phyloP scores from a whole-genome alignment of 345 rosid genomes.

The Balakata baccata region DNA sequence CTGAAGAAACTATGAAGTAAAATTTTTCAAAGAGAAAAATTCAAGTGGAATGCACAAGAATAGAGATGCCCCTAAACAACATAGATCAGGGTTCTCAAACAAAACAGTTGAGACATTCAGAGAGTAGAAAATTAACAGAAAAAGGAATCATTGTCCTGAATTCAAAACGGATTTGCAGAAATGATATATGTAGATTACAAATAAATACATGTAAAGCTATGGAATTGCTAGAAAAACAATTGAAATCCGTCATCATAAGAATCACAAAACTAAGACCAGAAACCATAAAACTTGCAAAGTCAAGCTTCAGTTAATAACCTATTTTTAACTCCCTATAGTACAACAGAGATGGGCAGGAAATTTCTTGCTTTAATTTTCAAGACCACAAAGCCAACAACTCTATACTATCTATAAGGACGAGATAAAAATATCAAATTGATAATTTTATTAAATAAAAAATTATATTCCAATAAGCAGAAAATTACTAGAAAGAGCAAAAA shows the following conservation, averaged over 20 bases:
- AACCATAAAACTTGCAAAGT: not conserved
- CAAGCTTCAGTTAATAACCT: not conserved
- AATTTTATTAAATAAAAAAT: not conserved
- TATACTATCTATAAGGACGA: not conserved
- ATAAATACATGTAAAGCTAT: not conserved
- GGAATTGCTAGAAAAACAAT: slow-evolving; percentile 1
- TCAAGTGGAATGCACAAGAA: not conserved
- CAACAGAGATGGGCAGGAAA: not conserved
- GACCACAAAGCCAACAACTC: slow-evolving; percentile 26
- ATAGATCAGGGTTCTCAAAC: not conserved
- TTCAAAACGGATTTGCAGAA: not conserved
- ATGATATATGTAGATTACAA: not conserved
- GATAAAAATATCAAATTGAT: not conserved
- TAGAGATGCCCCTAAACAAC: not conserved
- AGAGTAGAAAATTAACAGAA: not conserved
- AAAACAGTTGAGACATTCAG: not conserved
- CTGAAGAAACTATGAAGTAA: not conserved
- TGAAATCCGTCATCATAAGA: not conserved
- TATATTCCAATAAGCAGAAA: not conserved
- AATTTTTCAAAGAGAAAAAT: too few relatives aligned
- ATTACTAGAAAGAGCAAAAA: not conserved
- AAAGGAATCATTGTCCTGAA: not conserved
- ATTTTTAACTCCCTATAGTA: not conserved
- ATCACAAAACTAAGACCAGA: not conserved
- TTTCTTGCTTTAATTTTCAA: slow-evolving; percentile 22